Evolutionary conservation across 139 green algal species (phyloP).

Genomic region (Auxenochlorella pyrenoidosa): DNA sequence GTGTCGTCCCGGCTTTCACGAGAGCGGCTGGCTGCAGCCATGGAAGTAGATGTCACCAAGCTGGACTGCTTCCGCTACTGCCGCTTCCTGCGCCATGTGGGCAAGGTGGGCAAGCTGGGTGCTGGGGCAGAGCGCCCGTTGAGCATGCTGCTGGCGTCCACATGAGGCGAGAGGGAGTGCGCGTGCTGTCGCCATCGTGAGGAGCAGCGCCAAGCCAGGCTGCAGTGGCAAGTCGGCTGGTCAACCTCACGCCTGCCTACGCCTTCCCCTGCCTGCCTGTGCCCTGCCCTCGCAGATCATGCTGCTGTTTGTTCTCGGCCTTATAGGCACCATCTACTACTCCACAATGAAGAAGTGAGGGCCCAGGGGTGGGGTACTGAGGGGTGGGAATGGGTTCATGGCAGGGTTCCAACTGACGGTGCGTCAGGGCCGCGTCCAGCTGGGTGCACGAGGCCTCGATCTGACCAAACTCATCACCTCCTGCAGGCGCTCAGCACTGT

Average conservation of each 20-base stretch:
- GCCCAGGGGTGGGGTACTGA: neutral
- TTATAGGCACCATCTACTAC: constrained; percentile 77
- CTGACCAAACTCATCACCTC: no score
- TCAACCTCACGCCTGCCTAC: no score
- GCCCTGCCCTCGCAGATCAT: constrained; percentile 65
- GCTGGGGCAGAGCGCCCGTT: neutral
- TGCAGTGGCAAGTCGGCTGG: no score
- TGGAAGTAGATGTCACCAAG: constrained; percentile 33
- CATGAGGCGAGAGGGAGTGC: no score
- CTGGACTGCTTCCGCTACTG: constrained; percentile 40
- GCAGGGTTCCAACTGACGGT: no score
- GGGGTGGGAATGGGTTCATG: no score
- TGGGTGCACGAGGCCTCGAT: no score
- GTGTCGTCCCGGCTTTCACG: neutral
- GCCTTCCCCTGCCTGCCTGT: neutral
- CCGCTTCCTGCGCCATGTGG: constrained; percentile 30
- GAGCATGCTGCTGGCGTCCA: no score
- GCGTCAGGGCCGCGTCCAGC: no score
- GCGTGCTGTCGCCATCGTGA: no score
- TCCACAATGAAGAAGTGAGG: constrained; percentile 55
- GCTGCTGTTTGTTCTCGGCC: constrained; percentile 82
- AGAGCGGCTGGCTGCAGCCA: neutral
- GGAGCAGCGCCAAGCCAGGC: no score
- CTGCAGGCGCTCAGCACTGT: neutral
- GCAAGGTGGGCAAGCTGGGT: constrained; percentile 33